Conservation (phyloP, 495 filamentous ascomycete species). For the Penicillium macrosclerotiorum region DNA sequence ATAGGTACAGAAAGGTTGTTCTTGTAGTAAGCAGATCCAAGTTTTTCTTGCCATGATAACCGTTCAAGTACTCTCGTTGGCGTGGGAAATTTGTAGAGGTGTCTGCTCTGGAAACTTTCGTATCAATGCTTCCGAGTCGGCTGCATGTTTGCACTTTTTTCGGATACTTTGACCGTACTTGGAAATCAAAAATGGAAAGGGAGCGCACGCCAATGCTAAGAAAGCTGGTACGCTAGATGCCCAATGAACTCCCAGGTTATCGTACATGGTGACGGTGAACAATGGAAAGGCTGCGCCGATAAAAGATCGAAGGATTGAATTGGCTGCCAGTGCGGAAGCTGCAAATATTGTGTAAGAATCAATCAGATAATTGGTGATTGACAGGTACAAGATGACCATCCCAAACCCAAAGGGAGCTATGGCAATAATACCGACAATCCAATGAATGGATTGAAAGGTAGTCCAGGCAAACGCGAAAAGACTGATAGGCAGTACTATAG, state of each 20-base stretch:
- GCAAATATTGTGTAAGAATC: conserved; percentile 72
- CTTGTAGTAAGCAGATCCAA: no score
- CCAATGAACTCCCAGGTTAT: conserved; percentile 68
- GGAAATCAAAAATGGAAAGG: conserved; percentile 57
- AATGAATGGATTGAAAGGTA: conserved; percentile 59
- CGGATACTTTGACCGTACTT: not conserved
- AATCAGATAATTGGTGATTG: conserved; percentile 67
- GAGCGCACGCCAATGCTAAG: conserved; percentile 63
- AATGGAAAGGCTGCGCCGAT: conserved; percentile 74
- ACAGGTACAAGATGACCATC: conserved; percentile 62
- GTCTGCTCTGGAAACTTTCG: no score
- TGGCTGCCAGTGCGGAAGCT: conserved; percentile 68
- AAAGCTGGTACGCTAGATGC: conserved; percentile 68
- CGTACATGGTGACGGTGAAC: conserved; percentile 69
- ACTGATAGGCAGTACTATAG: conserved; percentile 32
- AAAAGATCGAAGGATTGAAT: conserved; percentile 55
- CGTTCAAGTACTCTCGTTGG: no score
- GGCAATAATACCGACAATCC: conserved; percentile 55
- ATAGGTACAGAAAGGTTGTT: no score
- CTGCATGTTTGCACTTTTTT: not conserved
- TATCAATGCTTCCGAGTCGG: no score
- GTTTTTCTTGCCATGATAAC: no score
- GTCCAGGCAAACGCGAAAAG: conserved; percentile 64
- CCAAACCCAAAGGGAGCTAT: conserved; percentile 64
- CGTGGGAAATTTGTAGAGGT: no score